Evolutionary conservation across 768 basidiomycete genomes (phyloP).

Genomic region (Holtermannia corniformis): DNA sequence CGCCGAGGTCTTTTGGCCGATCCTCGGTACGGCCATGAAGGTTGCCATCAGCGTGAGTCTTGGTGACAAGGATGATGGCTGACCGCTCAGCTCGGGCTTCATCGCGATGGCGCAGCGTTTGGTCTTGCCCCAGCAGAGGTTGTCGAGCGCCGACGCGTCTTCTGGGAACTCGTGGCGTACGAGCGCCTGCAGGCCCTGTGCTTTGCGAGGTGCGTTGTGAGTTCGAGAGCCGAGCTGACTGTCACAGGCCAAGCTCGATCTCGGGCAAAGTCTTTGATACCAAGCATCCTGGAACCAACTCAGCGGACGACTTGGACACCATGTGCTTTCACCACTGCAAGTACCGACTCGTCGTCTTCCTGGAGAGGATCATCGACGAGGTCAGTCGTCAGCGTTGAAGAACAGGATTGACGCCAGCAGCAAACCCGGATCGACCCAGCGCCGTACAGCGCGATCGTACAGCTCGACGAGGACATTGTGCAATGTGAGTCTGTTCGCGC

Average conservation of each 20-base stretch:
- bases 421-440: conserved; percentile 33
- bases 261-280: conserved; percentile 30
- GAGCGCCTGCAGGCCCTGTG: conserved; percentile 37
- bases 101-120: conserved; percentile 36
- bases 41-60: conserved; percentile 26
- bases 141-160: conserved; percentile 34
- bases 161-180: conserved; percentile 38
- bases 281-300: conserved; percentile 22
- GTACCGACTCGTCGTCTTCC: conserved; percentile 25
- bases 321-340: too few species aligned
- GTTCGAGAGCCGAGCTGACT: not conserved
- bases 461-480: conserved; percentile 30
- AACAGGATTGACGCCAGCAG: too few species aligned
- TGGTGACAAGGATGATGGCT: not conserved
- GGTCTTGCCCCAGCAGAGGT: conserved; percentile 32
- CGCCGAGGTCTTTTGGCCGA: conserved; percentile 37
- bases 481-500: conserved; percentile 18
- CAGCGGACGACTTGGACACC: too few species aligned
- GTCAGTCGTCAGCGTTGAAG: too few species aligned
- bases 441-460: conserved; percentile 18
- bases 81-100: conserved; percentile 34
- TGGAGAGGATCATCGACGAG: conserved; percentile 35
- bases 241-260: conserved; percentile 24
- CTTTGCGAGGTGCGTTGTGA: conserved; percentile 26
- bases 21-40: conserved; percentile 34